These are phyloP conservation scores for Paraphaeosphaeria sporulosa DNA, from an alignment of 2,329 filamentous ascomycete genomes.

Conservation along the genomic window DNA sequence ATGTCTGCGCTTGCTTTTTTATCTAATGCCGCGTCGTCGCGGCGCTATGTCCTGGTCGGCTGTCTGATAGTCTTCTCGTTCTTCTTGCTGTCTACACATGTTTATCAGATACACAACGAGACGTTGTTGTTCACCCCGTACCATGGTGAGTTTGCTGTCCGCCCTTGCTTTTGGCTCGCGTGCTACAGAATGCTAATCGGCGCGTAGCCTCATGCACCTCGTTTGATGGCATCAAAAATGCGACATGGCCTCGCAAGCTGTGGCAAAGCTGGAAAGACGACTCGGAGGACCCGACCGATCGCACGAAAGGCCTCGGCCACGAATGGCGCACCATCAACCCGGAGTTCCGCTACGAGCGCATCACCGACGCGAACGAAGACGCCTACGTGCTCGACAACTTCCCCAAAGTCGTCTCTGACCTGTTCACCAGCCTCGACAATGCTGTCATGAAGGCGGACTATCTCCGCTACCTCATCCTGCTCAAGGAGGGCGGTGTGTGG, in stretches of 20 bases:
- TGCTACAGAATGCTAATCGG: not conserved
- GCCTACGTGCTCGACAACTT: constrained; percentile 13
- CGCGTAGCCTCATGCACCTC: constrained; percentile 8
- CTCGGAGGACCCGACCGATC: constrained; percentile 1
- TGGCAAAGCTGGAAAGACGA: constrained; percentile 17
- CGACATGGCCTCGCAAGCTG: constrained; percentile 9
- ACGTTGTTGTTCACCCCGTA: constrained; percentile 10
- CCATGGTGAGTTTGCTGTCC: constrained; percentile 2
- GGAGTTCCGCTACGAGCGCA: constrained; percentile 14
- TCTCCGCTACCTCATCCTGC: constrained; percentile 13
- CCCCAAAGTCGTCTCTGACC: constrained; percentile 5
- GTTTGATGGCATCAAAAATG: not conserved
- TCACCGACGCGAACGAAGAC: constrained; percentile 12
- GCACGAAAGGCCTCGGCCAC: constrained; percentile 9
- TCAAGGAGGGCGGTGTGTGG: constrained; percentile 14
- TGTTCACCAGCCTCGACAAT: constrained; percentile 7
- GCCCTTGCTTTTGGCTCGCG: not conserved
- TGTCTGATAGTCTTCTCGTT: constrained; percentile 8
- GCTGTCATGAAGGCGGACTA: constrained; percentile 13
- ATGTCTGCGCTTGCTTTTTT: constrained; percentile 11
- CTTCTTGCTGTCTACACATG: constrained; percentile 6
- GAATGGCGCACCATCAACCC: constrained; percentile 14
- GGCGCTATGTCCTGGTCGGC: constrained; percentile 6
- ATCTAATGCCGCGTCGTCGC: constrained; percentile 6
- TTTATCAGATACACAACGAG: constrained; percentile 13